Percentiles rank a stretch among this genome's conserved stretches.
Evolutionary conservation across 805 yeast genomes (phyloP).

Genomic region (Phaffomyces opuntiae): DNA sequence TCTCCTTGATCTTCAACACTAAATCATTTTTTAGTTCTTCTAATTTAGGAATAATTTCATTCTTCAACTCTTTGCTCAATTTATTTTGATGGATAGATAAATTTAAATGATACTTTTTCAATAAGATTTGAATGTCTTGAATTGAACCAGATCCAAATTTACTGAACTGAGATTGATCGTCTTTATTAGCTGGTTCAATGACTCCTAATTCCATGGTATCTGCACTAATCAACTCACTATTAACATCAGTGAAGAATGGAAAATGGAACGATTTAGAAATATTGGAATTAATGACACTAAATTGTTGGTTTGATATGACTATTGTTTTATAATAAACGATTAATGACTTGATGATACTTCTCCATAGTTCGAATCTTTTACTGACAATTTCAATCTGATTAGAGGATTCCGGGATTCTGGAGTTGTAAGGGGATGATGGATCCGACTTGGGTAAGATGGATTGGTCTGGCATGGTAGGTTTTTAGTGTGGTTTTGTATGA

Average conservation of each 20-base stretch:
- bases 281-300: constrained; percentile 70
- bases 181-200: constrained; percentile 26
- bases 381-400: constrained; percentile 85
- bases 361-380: constrained; percentile 78
- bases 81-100: constrained; percentile 50
- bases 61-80: constrained; percentile 49
- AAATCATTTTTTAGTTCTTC: constrained; percentile 70
- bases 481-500: no score
- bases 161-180: constrained; percentile 53
- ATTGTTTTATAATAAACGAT: constrained; percentile 70
- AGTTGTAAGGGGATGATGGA: constrained; percentile 32
- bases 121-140: constrained; percentile 70
- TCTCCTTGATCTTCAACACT: constrained; percentile 76
- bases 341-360: constrained; percentile 69
- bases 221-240: neutral
- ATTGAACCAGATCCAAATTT: constrained; percentile 65
- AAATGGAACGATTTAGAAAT: constrained; percentile 67
- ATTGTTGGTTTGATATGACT: constrained; percentile 80
- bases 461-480: constrained; percentile 1
- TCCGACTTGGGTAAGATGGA: constrained; percentile 18
- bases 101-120: constrained; percentile 62
- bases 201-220: constrained; percentile 22
- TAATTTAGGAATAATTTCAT: constrained; percentile 56
- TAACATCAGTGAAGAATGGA: constrained; percentile 29
- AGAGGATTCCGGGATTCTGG: constrained; percentile 48